phyloP scores from a whole-genome alignment of 1,284 basidiomycete genomes.

The Phellopilus nigrolimitatus region DNA sequence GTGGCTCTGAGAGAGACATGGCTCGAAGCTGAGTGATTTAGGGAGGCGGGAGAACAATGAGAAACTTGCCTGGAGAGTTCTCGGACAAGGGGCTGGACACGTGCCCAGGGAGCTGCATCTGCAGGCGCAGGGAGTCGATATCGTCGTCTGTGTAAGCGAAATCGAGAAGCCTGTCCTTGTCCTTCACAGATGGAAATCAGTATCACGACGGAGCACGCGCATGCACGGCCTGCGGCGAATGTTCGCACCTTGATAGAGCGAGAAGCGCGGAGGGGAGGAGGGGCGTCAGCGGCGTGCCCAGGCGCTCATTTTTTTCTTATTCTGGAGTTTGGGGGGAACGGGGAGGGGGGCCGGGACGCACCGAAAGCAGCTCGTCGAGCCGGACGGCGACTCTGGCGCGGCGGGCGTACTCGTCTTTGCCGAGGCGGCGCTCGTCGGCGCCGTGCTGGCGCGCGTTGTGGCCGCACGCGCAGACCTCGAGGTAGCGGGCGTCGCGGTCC shows the following conservation, averaged over 20 bases:
- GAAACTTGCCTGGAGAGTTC: conserved; percentile 30
- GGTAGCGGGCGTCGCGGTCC: conserved; percentile 44
- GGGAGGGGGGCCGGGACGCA: conserved; percentile 31
- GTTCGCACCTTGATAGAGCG: conserved; percentile 19
- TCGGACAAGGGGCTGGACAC: conserved; percentile 34
- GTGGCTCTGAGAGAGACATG: conserved; percentile 20
- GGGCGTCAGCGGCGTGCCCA: neutral
- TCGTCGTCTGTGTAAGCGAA: conserved; percentile 72
- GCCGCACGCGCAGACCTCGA: conserved; percentile 69
- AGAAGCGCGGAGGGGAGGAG: conserved; percentile 3
- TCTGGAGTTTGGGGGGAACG: too few relatives aligned
- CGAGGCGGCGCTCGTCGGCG: conserved; percentile 54
- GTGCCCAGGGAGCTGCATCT: conserved; percentile 55
- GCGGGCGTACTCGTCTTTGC: conserved; percentile 59
- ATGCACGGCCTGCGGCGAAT: conserved; percentile 12
- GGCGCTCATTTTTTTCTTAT: too few relatives aligned
- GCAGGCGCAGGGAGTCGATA: conserved; percentile 65
- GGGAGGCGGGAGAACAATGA: neutral
- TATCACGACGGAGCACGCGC: conserved; percentile 3
- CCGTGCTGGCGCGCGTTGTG: conserved; percentile 69
- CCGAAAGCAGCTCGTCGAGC: conserved; percentile 83
- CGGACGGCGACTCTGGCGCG: conserved; percentile 75
- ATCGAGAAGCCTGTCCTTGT: conserved; percentile 69
- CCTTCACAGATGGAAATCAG: conserved; percentile 39
- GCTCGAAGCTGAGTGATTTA: neutral